Evolutionary conservation across 306 rosid species (phyloP), one percentile per base, ranked within the genome.

Genomic region (Cicer judaicum): DNA sequence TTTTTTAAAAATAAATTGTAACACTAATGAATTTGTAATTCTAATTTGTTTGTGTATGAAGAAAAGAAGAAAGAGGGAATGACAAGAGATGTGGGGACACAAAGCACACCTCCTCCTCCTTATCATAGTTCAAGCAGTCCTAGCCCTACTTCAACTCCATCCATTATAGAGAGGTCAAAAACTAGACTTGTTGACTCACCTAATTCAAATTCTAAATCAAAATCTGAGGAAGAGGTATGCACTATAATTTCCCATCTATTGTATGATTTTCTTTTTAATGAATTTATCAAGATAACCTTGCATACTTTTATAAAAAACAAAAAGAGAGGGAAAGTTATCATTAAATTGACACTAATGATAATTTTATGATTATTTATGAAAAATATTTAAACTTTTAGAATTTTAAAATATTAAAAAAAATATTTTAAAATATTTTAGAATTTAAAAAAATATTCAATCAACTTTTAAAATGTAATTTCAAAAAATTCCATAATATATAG

Each of bases 51-150:
- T 7, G 11, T 41, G 1, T 70, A 56, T 60, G 13, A 82, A 95
- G 99, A 86, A 76, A 85, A 81, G 84, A 87, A 80, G 82, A 80
- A 66, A 64, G 93, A 90, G 59, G 90, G 85, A 40, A 82, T 54
- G 80, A 95, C 89, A 38, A 90, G 91, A 74, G 97, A 95, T 85
- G 93, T 85, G 8, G 98, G 98, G 10, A 89, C 88, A 85, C 98
- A 92, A 83, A 95, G 99, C 79, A 90, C 98, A 11, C 89, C 93
- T 29, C 65, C 84, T n/a, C 89, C 93, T 29, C 65, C 84, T n/a
- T 78, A 78, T 73, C 81, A 84, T 36, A 87, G 96, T 83, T 90
- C 96, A 78, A 82, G 87, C 73, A 90, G 93, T 77, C 89, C 88
- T 18, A 90, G 91, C 79, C 87, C 96, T 66, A 79, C 93, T 84